Conservation (phyloP, 176 grass and related monocot genomes). For the Aegilops bicornis region DNA sequence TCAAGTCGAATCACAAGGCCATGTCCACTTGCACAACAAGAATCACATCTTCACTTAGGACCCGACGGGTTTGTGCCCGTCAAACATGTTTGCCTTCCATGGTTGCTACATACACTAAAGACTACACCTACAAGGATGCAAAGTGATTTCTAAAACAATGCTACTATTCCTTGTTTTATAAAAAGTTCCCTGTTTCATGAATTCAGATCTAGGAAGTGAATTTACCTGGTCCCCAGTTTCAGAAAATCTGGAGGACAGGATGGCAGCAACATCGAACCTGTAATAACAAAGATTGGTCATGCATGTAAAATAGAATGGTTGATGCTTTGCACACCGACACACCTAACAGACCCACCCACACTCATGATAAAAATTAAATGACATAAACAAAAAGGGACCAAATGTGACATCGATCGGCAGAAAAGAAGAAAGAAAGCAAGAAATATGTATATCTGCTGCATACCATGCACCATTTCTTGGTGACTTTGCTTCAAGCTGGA, state of each 20-base stretch:
- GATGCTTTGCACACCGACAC: too few relatives aligned
- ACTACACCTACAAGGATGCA: not conserved
- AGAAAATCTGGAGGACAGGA: conserved; percentile 58
- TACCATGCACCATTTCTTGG: conserved; percentile 85
- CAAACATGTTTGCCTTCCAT: not conserved
- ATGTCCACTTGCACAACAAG: too few relatives aligned
- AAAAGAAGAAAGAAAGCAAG: not conserved
- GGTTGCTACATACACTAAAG: not conserved
- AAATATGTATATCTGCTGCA: not conserved
- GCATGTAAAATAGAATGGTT: not conserved
- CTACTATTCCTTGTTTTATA: not conserved
- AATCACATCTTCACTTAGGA: not conserved
- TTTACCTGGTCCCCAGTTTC: conserved; percentile 71
- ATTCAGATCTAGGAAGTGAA: not conserved
- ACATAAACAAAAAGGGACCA: not conserved
- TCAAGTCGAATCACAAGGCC: too few relatives aligned
- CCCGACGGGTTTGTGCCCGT: not conserved
- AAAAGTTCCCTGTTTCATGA: not conserved
- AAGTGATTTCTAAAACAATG: not conserved
- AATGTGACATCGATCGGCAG: not conserved
- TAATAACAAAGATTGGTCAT: conserved; percentile 22
- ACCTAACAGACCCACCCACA: too few relatives aligned
- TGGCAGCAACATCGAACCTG: conserved; percentile 81
- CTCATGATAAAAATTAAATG: not conserved
- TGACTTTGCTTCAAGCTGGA: conserved; percentile 83